A percentile compares a stretch with the other conserved stretches of the same genome.
These are phyloP conservation scores for Apophysomyces sp. DNA, from an alignment of 371 early-diverging fungal genomes.

Conservation along the genomic window DNA sequence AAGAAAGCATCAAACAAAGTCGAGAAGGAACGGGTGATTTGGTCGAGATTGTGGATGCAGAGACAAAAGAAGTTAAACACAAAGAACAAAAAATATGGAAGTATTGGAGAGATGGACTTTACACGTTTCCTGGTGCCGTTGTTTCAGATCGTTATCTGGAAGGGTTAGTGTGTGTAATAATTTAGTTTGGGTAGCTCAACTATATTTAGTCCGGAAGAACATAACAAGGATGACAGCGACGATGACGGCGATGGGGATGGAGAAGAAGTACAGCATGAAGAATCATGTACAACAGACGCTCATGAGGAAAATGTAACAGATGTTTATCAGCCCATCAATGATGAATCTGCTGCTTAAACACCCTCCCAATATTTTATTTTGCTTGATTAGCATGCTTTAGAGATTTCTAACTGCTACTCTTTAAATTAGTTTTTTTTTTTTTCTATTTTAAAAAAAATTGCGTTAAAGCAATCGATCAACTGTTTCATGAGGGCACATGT, in stretches of 20 bases:
- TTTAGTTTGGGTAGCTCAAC: background rate
- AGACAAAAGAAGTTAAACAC: conserved; percentile 8
- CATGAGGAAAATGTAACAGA: background rate
- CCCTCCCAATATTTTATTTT: too few relatives aligned
- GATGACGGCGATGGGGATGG: background rate
- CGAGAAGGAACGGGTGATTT: conserved; percentile 13
- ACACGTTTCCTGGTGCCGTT: conserved; percentile 49
- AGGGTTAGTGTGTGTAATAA: background rate
- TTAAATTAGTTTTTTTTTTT: background rate
- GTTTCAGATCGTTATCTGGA: conserved; percentile 28
- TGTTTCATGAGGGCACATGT: too few relatives aligned
- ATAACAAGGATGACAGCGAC: background rate
- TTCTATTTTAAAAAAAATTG: background rate
- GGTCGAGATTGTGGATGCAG: conserved; percentile 8
- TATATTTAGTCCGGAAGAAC: background rate
- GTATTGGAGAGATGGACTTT: conserved; percentile 36
- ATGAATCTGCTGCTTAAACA: too few relatives aligned
- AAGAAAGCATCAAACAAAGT: conserved; percentile 26
- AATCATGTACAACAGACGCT: background rate
- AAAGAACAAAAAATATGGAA: conserved; percentile 24
- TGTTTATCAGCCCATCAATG: background rate
- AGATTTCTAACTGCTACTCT: background rate
- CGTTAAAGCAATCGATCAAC: too few relatives aligned
- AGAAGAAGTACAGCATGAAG: background rate
- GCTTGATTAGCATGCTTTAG: too few relatives aligned